phyloP scores from a whole-genome alignment of 208 protist genomes.

The Wallacemonas sp. region DNA sequence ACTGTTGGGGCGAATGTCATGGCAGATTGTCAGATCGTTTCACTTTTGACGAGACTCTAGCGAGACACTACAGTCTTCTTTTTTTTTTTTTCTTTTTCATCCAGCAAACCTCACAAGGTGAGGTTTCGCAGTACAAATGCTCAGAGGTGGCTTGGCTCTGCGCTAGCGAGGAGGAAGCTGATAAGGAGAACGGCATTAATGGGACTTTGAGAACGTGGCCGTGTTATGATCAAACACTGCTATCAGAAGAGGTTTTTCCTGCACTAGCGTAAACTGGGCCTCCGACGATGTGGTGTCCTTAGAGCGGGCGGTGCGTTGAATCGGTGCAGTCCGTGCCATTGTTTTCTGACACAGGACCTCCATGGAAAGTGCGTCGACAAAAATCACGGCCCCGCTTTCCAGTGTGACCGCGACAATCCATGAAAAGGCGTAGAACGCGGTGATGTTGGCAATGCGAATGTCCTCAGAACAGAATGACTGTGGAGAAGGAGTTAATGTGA shows the following conservation, averaged over 20 bases:
- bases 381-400: constrained; percentile 68
- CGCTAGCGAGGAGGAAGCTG: background rate
- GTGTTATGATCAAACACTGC: constrained; percentile 4
- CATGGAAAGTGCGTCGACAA: constrained; percentile 68
- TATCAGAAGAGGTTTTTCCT: constrained; percentile 9
- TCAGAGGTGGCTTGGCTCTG: no score
- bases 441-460: constrained; percentile 50
- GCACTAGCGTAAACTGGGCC: constrained; percentile 7
- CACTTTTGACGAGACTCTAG: no score
- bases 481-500: constrained; percentile 21
- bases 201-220: constrained; percentile 12
- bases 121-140: background rate
- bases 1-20: no score
- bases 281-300: background rate
- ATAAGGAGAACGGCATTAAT: background rate
- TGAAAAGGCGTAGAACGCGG: constrained; percentile 50
- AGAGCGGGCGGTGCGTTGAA: background rate
- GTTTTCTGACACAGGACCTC: constrained; percentile 33
- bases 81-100: no score
- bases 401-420: constrained; percentile 54
- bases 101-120: no score
- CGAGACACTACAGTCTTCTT: no score
- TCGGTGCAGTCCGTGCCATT: constrained; percentile 8
- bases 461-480: constrained; percentile 61
- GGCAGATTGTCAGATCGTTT: no score